Conservation (phyloP, 352 stramenopile species). For the Phytophthora fragariaefolia region DNA sequence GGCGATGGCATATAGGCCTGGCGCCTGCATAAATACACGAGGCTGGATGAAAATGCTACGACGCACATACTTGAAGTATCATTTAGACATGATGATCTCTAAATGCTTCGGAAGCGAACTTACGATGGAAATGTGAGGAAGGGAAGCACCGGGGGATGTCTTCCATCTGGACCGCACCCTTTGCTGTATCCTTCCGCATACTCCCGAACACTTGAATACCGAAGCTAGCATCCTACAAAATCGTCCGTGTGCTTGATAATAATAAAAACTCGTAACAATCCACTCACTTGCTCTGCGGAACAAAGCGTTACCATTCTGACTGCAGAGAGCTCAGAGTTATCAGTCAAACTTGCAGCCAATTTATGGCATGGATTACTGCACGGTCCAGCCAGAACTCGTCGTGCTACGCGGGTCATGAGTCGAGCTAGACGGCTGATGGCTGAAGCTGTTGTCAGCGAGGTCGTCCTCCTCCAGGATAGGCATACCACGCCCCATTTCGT, state of each 20-base stretch:
- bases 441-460: constrained; percentile 39
- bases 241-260: constrained; percentile 33
- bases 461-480: constrained; percentile 74
- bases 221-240: constrained; percentile 1
- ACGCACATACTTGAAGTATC: constrained; percentile 20
- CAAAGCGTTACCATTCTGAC: constrained; percentile 31
- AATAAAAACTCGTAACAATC: constrained; percentile 37
- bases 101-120: constrained; percentile 5
- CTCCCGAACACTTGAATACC: neutral
- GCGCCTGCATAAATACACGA: constrained; percentile 14
- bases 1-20: neutral
- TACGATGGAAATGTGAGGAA: neutral
- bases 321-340: constrained; percentile 3
- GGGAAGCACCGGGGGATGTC: neutral
- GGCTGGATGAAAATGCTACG: constrained; percentile 21
- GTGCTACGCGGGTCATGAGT: constrained; percentile 46
- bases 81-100: constrained; percentile 34
- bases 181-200: neutral
- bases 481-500: constrained; percentile 57
- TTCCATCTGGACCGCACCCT: neutral
- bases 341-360: neutral
- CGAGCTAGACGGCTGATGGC: constrained; percentile 19
- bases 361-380: constrained; percentile 42
- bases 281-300: constrained; percentile 29
- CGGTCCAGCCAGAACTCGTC: constrained; percentile 63